Evolutionary conservation across 2,329 filamentous ascomycete genomes (phyloP), one percentile per base, ranked within the genome.

Genomic region (Pseudopyrenochaeta lycopersici): DNA sequence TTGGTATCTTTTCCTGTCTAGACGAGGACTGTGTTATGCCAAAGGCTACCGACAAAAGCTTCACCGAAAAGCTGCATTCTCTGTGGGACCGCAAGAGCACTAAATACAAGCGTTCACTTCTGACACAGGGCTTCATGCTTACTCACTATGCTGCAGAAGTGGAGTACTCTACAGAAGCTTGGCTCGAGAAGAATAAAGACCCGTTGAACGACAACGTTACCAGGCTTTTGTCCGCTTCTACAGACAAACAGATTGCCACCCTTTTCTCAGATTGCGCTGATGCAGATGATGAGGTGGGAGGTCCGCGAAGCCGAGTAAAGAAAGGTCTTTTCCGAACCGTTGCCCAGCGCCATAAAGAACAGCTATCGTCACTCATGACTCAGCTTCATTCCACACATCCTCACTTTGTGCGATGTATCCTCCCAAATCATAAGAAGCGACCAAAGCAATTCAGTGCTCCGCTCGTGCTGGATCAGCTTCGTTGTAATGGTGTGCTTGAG

Each of bases 21-120:
- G 95, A 99, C 64, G 95, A 99, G 77, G 95, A 99, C 77, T 95
- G 89, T 42, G 96, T 99, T 29, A 99, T 99, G 95, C 95, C 95
- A 29, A 99, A 98, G 77, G 95, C 95, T 3, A 97, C 94, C 1
- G 96, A 99, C 76, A 94, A 91, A 76, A 92, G 90, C 7, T 99
- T 99, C 70, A 98, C 94, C 0, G 96, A 99, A 68, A 99, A 99
- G 76, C 82, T 99, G n/a, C 91, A 99, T 77, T 90, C 90, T 0
- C 79, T 99, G 1, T 99, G 96, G 95, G 93, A 98, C 73, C 92
- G 93, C 71, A 98, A 97, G 75, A 95, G 92, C 30, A 85, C 87
- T 41, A 99, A 99, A 75, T 99, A 99, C 76, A 89, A 92, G 44
- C 86, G 92, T 6, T 95, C 93, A 15, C 87, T 95, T 14, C 84